phyloP scores from a whole-genome alignment of 1,284 basidiomycete species.

The Irpex lacteus region DNA sequence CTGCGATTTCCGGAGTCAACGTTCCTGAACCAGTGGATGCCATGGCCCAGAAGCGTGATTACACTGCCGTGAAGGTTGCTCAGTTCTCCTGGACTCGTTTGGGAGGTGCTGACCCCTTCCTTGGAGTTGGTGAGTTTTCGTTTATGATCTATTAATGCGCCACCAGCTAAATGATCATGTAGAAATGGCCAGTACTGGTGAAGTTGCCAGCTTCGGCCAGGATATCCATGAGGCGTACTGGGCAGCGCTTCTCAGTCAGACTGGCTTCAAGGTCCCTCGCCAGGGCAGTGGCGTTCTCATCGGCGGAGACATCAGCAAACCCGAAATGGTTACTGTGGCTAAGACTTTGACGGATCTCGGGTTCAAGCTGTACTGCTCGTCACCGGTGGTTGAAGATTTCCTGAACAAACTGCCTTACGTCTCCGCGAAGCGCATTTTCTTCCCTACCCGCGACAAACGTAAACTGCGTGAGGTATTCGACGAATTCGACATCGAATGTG shows the following conservation, averaged over 20 bases:
- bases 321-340: slow-evolving; percentile 80
- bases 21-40: slow-evolving; percentile 94
- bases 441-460: slow-evolving; percentile 97
- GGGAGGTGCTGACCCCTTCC: slow-evolving; percentile 93
- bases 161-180: slow-evolving; percentile 10
- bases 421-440: slow-evolving; percentile 85
- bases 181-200: slow-evolving; percentile 99
- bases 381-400: slow-evolving; percentile 76
- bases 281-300: slow-evolving; percentile 83
- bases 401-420: slow-evolving; percentile 83
- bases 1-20: slow-evolving; percentile 86
- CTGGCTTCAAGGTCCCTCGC: slow-evolving; percentile 86
- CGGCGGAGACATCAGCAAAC: slow-evolving; percentile 81
- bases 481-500: slow-evolving; percentile 93
- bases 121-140: slow-evolving; percentile 82
- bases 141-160: background rate
- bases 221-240: slow-evolving; percentile 97
- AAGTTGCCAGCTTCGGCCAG: slow-evolving; percentile 96
- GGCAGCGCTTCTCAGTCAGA: slow-evolving; percentile 86
- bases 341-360: slow-evolving; percentile 77
- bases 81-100: slow-evolving; percentile 99
- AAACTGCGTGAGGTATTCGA: slow-evolving; percentile 92
- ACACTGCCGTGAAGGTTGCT: slow-evolving; percentile 96
- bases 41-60: slow-evolving; percentile 90
- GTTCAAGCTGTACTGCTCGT: slow-evolving; percentile 92